Evolutionary conservation across 805 yeast species (phyloP).

Genomic region (Alloascoidea africana): DNA sequence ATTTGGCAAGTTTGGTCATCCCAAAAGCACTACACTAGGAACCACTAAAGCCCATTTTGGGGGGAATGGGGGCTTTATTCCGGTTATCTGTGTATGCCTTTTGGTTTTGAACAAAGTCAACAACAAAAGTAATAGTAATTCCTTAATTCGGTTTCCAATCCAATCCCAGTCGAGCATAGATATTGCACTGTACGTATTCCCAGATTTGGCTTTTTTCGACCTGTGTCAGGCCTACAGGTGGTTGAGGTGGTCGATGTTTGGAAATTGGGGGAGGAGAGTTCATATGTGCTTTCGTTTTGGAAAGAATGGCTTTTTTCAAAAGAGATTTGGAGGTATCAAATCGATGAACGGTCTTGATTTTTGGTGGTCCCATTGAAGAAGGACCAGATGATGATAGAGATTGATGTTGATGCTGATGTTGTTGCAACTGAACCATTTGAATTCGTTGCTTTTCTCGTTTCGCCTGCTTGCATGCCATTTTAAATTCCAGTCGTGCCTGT

Average conservation of each 20-base stretch:
- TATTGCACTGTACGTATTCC: slow-evolving; percentile 46
- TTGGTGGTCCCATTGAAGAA: slow-evolving; percentile 3
- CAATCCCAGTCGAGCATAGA: slow-evolving; percentile 42
- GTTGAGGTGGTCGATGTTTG: too few relatives aligned
- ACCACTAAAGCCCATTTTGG: too few relatives aligned
- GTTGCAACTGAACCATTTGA: too few relatives aligned
- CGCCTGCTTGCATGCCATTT: slow-evolving; percentile 30
- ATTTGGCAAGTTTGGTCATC: too few relatives aligned
- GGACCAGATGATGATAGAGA: too few relatives aligned
- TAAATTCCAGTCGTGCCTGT: slow-evolving; percentile 44
- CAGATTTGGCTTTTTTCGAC: slow-evolving; percentile 45
- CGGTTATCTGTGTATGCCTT: too few relatives aligned
- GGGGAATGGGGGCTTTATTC: too few relatives aligned
- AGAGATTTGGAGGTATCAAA: background rate
- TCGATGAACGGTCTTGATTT: slow-evolving; percentile 2
- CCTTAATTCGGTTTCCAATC: slow-evolving; percentile 47
- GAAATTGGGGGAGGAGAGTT: background rate
- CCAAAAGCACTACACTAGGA: too few relatives aligned
- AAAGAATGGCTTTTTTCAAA: background rate
- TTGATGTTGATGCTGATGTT: too few relatives aligned
- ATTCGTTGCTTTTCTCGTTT: too few relatives aligned
- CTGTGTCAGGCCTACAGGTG: slow-evolving; percentile 20
- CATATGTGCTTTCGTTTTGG: background rate
- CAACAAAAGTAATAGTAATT: too few relatives aligned
- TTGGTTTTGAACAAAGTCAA: too few relatives aligned